Base-by-base conservation (phyloP, 805 yeast species). In the Maudiozyma saulgeensis region DNA sequence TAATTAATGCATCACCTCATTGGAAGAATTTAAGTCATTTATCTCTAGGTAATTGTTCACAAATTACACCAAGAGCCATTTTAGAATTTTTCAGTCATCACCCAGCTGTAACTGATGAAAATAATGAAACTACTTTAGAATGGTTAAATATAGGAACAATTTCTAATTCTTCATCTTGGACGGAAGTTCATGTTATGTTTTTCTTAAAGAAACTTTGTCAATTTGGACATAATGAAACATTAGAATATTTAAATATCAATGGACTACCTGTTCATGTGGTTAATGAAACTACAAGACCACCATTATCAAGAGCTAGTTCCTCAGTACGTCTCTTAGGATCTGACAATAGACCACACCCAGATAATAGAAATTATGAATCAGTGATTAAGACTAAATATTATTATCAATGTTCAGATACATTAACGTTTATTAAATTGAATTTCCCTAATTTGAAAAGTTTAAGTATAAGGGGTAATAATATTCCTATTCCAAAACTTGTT, bases 131-230 rank as follows among this genome's bases (percentile, higher is more conserved):
- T 19, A 70, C 77, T 12, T 68, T 84, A 42, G 72, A 74, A 45
- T 84, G 90, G 90, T 72, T 84, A 21, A 82, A 78, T 51, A 67
- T 84, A 43, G 82, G 80, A 60, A 82, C 79, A 59, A 79, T 77
- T 53, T 84, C 82, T 52, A 79, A 81, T 53, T 79, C 81, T 41
- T 81, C 82, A 4, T 71, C 80, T 6, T 69, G 84, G 62, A 72
- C 66, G 41, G 78, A 70, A 59, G 76, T 71, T 49, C 85, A 74
- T 62, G 66, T 69, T 57, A 63, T 79, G 64, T 70, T 78, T 48
- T 54, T 71, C 9, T 53, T 78, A 44, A 68, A 70, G 46, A 68
- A 69, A 42, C 63, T 77, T 39, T 64, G 67, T 41, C 63, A 60
- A 31, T 61, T 56, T 50, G 68, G 68, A n/a, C 69, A 65, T 49